Conservation (phyloP, 1,284 basidiomycete genomes). For the Trichosporon coremiiforme region DNA sequence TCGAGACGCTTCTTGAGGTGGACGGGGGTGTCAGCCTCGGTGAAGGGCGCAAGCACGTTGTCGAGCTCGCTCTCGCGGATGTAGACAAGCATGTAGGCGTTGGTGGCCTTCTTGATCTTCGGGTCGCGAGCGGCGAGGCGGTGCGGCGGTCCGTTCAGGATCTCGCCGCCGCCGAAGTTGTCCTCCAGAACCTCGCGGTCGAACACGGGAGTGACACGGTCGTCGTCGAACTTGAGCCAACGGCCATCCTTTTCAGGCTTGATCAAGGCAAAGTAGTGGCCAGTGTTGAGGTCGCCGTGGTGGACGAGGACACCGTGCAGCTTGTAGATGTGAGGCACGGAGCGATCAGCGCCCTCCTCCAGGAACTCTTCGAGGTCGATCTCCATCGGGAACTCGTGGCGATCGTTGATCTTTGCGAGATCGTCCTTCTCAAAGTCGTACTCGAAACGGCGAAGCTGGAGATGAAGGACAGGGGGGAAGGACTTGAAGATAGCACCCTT, state of each 20-base stretch:
- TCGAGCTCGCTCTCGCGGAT: slow-evolving; percentile 81
- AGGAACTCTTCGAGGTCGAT: slow-evolving; percentile 94
- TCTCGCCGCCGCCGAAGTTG: slow-evolving; percentile 90
- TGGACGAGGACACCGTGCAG: slow-evolving; percentile 97
- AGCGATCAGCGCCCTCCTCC: slow-evolving; percentile 76
- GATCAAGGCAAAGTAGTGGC: slow-evolving; percentile 98
- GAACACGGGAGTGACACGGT: slow-evolving; percentile 96
- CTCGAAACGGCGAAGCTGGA: slow-evolving; percentile 98
- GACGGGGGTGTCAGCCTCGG: slow-evolving; percentile 86
- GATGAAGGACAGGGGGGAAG: slow-evolving; percentile 96
- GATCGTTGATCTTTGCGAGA: slow-evolving; percentile 99
- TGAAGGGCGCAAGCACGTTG: slow-evolving; percentile 87
- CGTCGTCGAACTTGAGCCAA: slow-evolving; percentile 99
- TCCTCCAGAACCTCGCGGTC: slow-evolving; percentile 98
- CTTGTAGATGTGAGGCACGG: slow-evolving; percentile 88
- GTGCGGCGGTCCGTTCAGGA: slow-evolving; percentile 73
- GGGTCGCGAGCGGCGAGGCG: slow-evolving; percentile 69
- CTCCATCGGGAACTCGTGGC: slow-evolving; percentile 98
- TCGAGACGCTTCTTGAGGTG: slow-evolving; percentile 85
- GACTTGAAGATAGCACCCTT: slow-evolving; percentile 98
- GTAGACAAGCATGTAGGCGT: slow-evolving; percentile 99
- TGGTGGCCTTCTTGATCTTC: slow-evolving; percentile 97
- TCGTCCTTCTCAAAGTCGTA: slow-evolving; percentile 99
- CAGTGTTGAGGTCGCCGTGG: slow-evolving; percentile 96
- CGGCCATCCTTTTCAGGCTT: slow-evolving; percentile 93